phyloP scores from a whole-genome alignment of 2,329 filamentous ascomycete genomes.

The Microdochium paspali region DNA sequence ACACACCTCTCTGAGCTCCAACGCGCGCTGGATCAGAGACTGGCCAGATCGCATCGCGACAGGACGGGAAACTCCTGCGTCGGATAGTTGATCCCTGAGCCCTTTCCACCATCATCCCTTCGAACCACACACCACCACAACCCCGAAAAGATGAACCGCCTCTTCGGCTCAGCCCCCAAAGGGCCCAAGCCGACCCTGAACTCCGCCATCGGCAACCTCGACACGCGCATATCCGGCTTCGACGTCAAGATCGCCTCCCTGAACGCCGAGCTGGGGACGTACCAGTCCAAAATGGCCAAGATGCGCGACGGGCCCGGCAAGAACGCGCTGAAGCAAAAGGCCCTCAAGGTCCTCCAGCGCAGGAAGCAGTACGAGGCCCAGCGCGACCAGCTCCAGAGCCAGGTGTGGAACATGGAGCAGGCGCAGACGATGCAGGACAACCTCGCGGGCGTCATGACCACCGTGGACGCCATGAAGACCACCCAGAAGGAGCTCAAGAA shows the following conservation, averaged over 20 bases:
- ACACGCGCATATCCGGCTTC: constrained; percentile 58
- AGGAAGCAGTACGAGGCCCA: constrained; percentile 91
- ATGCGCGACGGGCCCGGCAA: constrained; percentile 97
- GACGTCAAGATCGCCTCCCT: constrained; percentile 92
- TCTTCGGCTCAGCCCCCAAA: constrained; percentile 83
- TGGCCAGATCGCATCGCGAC: no score
- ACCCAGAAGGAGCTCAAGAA: constrained; percentile 87
- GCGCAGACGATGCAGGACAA: constrained; percentile 98
- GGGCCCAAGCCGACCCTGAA: constrained; percentile 78
- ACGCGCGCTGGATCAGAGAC: no score
- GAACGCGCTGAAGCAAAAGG: constrained; percentile 84
- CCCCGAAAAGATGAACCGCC: constrained; percentile 75
- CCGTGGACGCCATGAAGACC: constrained; percentile 93
- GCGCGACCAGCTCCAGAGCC: constrained; percentile 84
- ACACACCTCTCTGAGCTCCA: no score
- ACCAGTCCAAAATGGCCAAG: constrained; percentile 78
- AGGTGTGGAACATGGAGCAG: constrained; percentile 99
- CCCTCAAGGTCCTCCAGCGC: constrained; percentile 85
- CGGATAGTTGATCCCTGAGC: neutral
- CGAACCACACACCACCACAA: neutral
- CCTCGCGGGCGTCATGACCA: constrained; percentile 96
- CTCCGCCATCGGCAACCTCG: constrained; percentile 64
- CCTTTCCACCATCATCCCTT: neutral
- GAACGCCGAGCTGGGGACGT: constrained; percentile 80
- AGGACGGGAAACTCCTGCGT: no score